A percentile compares a stretch with the other conserved stretches of the same genome.
phyloP scores from a whole-genome alignment of 2,329 filamentous ascomycete species.

The Fusarium sp. region DNA sequence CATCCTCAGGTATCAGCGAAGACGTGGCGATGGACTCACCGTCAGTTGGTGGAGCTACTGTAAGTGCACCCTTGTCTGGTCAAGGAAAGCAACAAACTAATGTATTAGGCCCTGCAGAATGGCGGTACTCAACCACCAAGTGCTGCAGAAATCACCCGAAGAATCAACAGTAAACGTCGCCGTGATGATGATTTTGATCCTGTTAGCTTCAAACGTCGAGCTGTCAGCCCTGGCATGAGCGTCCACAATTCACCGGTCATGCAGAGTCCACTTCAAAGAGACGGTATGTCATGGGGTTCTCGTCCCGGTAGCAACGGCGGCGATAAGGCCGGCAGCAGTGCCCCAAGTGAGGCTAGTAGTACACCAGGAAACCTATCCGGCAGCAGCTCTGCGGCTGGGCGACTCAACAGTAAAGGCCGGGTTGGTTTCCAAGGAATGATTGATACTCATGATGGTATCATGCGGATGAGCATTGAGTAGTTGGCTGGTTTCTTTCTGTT shows the following conservation, averaged over 20 bases:
- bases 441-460: constrained; percentile 93
- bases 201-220: constrained; percentile 87
- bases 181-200: constrained; percentile 93
- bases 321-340: constrained; percentile 64
- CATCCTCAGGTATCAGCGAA: constrained; percentile 73
- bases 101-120: constrained; percentile 44
- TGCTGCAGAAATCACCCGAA: constrained; percentile 80
- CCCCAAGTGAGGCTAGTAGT: constrained; percentile 64
- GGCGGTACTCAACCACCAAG: constrained; percentile 65
- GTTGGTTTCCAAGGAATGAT: constrained; percentile 93
- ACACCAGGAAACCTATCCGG: constrained; percentile 47
- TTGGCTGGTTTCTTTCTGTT: not conserved
- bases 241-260: constrained; percentile 90
- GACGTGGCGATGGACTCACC: constrained; percentile 81
- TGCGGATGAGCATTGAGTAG: constrained; percentile 97
- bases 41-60: constrained; percentile 55
- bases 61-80: constrained; percentile 36
- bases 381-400: constrained; percentile 55
- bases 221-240: constrained; percentile 91
- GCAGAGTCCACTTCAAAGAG: constrained; percentile 84
- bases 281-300: constrained; percentile 78
- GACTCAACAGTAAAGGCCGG: constrained; percentile 68
- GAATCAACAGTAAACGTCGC: constrained; percentile 84
- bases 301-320: constrained; percentile 73
- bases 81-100: constrained; percentile 33